These are phyloP conservation scores for Pyrenula aspistea DNA, from an alignment of 495 filamentous ascomycete species.

Conservation along the genomic window DNA sequence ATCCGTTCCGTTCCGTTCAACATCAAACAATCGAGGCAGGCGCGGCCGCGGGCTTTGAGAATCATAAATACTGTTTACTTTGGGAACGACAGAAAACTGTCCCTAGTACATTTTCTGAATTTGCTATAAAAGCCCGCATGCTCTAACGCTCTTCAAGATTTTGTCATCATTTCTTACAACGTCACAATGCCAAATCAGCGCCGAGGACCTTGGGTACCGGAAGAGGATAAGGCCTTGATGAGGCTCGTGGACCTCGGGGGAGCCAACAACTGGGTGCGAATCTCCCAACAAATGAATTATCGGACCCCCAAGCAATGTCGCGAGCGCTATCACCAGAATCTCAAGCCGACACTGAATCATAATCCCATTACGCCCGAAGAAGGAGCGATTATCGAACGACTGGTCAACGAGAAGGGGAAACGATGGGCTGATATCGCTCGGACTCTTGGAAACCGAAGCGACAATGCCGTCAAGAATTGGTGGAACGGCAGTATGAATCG, in stretches of 20 bases:
- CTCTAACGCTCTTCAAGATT: background rate
- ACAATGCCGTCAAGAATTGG: slow-evolving; percentile 99
- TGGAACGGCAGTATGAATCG: slow-evolving; percentile 96
- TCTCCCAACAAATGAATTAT: slow-evolving; percentile 62
- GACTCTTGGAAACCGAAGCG: slow-evolving; percentile 73
- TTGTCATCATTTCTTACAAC: no score
- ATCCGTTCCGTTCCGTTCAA: background rate
- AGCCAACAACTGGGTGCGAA: slow-evolving; percentile 84
- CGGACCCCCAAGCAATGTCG: slow-evolving; percentile 92
- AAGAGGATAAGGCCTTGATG: slow-evolving; percentile 64
- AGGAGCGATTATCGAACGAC: slow-evolving; percentile 65
- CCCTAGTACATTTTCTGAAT: no score
- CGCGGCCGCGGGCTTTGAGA: background rate
- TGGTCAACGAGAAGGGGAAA: slow-evolving; percentile 76
- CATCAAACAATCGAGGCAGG: background rate
- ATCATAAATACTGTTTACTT: background rate
- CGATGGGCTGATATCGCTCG: slow-evolving; percentile 94
- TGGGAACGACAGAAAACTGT: no score
- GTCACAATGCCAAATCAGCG: slow-evolving; percentile 45
- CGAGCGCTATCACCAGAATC: slow-evolving; percentile 89
- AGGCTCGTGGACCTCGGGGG: slow-evolving; percentile 65
- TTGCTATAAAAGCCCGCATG: background rate
- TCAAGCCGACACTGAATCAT: slow-evolving; percentile 84
- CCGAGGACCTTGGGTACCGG: slow-evolving; percentile 80
- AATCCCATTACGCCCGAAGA: slow-evolving; percentile 88